Conservation (phyloP, 2,329 filamentous ascomycete species). For the Dothiorella sarmentorum region DNA sequence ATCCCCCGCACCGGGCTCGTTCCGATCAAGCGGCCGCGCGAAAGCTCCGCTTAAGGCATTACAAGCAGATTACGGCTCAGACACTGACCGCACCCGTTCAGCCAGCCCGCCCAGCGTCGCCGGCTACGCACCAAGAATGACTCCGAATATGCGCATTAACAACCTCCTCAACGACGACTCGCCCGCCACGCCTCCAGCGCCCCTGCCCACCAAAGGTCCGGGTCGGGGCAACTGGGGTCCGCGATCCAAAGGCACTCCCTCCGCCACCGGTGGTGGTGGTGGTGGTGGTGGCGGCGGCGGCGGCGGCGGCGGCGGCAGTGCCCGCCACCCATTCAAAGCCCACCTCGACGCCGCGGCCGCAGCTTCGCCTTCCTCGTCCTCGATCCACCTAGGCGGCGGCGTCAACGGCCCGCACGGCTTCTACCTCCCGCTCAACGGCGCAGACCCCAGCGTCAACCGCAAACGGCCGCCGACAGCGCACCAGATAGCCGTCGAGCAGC, state of each 20-base stretch:
- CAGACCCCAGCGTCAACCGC: slow-evolving; percentile 46
- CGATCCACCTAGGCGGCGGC: too few species aligned
- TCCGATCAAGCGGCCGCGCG: slow-evolving; percentile 26
- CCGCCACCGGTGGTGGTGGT: slow-evolving; percentile 24
- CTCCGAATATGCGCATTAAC: slow-evolving; percentile 47
- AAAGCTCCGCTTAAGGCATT: slow-evolving; percentile 25
- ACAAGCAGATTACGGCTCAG: slow-evolving; percentile 39
- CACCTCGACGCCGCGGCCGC: neutral
- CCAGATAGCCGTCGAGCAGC: slow-evolving; percentile 75
- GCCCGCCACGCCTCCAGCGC: slow-evolving; percentile 27
- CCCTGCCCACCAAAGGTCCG: slow-evolving; percentile 38
- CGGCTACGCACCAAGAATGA: slow-evolving; percentile 25
- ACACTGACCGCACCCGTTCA: slow-evolving; percentile 48
- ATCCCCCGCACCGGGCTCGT: slow-evolving; percentile 35
- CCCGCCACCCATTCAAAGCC: slow-evolving; percentile 28
- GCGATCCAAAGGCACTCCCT: slow-evolving; percentile 30
- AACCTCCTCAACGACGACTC: slow-evolving; percentile 47
- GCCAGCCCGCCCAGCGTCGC: slow-evolving; percentile 41
- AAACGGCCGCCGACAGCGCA: slow-evolving; percentile 75
- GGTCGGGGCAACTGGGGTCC: slow-evolving; percentile 49
- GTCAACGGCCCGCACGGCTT: slow-evolving; percentile 53
- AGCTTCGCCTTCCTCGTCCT: slow-evolving; percentile 22
- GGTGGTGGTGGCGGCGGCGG: too few species aligned
- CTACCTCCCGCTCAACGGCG: slow-evolving; percentile 52
- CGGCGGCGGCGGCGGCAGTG: too few species aligned